phyloP scores from a whole-genome alignment of 1,284 basidiomycete species.

The Mycena citricolor region DNA sequence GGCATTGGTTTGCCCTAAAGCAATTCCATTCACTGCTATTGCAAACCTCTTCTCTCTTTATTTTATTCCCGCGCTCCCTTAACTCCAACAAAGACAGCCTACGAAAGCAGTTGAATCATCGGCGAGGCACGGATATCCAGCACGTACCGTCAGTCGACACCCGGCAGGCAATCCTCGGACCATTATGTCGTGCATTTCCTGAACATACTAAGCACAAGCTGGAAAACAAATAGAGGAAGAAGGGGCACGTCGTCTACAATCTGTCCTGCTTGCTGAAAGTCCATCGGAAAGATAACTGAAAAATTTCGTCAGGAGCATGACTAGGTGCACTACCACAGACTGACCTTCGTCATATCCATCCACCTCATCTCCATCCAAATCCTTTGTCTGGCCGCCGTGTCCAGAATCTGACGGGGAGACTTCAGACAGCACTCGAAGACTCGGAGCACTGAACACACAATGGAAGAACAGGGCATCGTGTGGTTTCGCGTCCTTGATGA shows the following conservation, averaged over 20 bases:
- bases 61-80: no score
- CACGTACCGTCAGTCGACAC: constrained; percentile 69
- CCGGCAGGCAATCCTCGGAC: constrained; percentile 40
- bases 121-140: no score
- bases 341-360: constrained; percentile 68
- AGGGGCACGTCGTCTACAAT: constrained; percentile 91
- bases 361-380: constrained; percentile 67
- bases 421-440: no score
- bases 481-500: constrained; percentile 72
- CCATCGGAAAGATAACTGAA: constrained; percentile 82
- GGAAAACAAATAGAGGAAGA: neutral
- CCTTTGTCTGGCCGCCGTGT: constrained; percentile 81
- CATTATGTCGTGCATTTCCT: constrained; percentile 24
- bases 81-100: constrained; percentile 75
- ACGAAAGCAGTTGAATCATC: constrained; percentile 4
- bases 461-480: constrained; percentile 92
- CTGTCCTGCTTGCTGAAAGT: constrained; percentile 68
- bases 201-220: neutral
- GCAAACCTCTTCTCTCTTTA: no score
- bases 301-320: constrained; percentile 3
- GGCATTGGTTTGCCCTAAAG: no score
- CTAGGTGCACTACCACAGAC: constrained; percentile 30
- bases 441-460: constrained; percentile 68
- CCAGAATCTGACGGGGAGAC: constrained; percentile 79
- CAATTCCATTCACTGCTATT: no score